A percentile compares a stretch with the other conserved stretches of the same genome.
Conservation (phyloP, 176 grass and related monocot species). For the Themeda triandra region DNA sequence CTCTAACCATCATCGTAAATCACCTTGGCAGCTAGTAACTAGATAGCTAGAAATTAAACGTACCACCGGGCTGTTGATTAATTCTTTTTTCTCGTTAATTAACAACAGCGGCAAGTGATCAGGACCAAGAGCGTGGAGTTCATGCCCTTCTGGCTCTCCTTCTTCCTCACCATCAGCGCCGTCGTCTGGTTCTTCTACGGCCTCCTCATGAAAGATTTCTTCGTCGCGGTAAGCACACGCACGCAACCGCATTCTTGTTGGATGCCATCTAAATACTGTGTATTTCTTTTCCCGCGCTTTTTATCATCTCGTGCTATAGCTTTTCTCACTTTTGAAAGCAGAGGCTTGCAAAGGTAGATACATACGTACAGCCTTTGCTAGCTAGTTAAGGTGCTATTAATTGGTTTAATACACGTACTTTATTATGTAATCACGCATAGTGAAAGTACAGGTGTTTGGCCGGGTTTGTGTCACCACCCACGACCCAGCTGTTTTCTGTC, state of each 20-base stretch:
- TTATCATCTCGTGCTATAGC: neutral
- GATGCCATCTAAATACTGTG: neutral
- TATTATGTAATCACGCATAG: neutral
- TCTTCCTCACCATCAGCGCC: conserved; percentile 87
- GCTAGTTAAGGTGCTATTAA: conserved; percentile 10
- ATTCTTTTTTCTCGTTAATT: neutral
- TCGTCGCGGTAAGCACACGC: conserved; percentile 50
- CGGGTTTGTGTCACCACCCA: conserved; percentile 15
- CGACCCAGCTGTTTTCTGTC: conserved; percentile 18
- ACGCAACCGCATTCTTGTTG: neutral
- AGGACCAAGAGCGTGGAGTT: conserved; percentile 87
- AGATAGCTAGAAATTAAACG: too few relatives aligned
- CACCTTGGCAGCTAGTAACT: too few relatives aligned
- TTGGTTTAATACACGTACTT: conserved; percentile 17
- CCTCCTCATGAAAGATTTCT: conserved; percentile 57
- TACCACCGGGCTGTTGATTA: neutral
- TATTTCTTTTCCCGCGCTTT: neutral
- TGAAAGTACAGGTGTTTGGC: conserved; percentile 22
- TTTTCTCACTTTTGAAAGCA: neutral
- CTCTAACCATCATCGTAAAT: conserved; percentile 81
- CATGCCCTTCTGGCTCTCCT: conserved; percentile 80
- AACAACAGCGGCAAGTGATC: conserved; percentile 73
- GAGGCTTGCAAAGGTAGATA: neutral
- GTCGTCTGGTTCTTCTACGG: conserved; percentile 86
- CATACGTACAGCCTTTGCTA: neutral